Evolutionary conservation across 2,329 filamentous ascomycete species (phyloP).

Genomic region (Apiospora phragmitis): DNA sequence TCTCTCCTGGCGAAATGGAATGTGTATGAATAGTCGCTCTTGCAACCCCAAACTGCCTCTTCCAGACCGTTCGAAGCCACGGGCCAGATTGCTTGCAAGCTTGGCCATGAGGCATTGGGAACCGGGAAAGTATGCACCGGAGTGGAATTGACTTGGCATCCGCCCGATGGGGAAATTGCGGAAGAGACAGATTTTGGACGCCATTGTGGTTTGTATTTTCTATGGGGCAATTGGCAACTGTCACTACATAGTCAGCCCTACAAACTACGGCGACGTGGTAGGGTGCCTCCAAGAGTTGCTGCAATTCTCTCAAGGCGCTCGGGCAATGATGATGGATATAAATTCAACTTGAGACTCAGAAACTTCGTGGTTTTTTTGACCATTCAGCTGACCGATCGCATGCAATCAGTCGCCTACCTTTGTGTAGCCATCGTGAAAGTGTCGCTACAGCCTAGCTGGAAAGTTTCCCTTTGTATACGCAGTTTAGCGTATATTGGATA

Average conservation of each 20-base stretch:
- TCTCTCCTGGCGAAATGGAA: too few relatives aligned
- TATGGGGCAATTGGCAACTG: background rate
- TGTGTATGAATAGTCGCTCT: background rate
- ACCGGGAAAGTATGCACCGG: background rate
- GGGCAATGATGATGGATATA: background rate
- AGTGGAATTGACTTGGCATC: background rate
- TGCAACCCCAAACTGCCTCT: background rate
- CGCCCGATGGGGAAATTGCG: background rate
- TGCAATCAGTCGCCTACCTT: too few relatives aligned
- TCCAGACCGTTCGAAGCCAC: background rate
- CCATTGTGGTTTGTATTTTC: background rate
- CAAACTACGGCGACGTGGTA: background rate
- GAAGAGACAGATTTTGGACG: background rate
- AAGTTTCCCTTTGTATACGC: background rate
- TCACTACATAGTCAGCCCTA: background rate
- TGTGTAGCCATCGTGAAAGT: too few relatives aligned
- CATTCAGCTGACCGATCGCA: too few relatives aligned
- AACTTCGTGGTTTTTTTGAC: too few relatives aligned
- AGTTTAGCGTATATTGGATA: too few relatives aligned
- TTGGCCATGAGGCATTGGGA: background rate
- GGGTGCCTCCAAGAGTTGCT: background rate
- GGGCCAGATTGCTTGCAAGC: background rate
- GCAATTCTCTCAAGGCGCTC: background rate
- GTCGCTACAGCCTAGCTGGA: background rate
- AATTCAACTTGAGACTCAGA: background rate